These are phyloP conservation scores for Ogataea dorogensis DNA, from an alignment of 805 yeast species.

Conservation along the genomic window DNA sequence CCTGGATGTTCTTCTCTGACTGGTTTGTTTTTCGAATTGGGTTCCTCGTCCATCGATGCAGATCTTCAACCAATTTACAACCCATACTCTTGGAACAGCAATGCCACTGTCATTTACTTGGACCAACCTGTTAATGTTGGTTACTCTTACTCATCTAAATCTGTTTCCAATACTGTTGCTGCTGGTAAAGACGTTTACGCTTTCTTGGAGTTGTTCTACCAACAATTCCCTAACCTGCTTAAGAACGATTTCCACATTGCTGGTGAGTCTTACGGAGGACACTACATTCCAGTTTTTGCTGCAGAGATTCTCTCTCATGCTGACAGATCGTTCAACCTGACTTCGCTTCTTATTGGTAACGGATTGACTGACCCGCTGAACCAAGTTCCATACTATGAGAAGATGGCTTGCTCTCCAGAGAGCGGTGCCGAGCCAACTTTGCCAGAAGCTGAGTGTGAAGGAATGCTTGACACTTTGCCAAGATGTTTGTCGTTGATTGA, in stretches of 20 bases:
- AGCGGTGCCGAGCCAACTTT: conserved; percentile 72
- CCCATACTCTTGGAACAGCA: conserved; percentile 86
- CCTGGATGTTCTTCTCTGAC: conserved; percentile 94
- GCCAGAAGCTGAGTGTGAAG: conserved; percentile 63
- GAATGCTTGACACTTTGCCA: conserved; percentile 60
- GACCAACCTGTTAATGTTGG: conserved; percentile 97
- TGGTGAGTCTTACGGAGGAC: conserved; percentile 86
- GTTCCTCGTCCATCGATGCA: conserved; percentile 74
- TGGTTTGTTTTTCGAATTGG: conserved; percentile 88
- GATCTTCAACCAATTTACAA: conserved; percentile 69
- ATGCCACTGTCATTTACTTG: conserved; percentile 85
- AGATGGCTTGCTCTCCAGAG: conserved; percentile 93
- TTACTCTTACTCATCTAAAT: conserved; percentile 69
- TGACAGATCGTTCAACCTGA: conserved; percentile 59
- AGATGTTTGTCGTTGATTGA: conserved; percentile 63
- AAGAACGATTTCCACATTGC: conserved; percentile 68
- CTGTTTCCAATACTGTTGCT: conserved; percentile 66
- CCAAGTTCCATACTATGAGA: conserved; percentile 78
- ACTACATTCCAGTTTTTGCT: conserved; percentile 71
- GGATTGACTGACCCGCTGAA: conserved; percentile 84
- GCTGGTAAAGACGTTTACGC: conserved; percentile 89
- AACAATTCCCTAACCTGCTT: conserved; percentile 72
- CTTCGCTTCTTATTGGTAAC: conserved; percentile 86
- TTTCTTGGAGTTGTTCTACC: conserved; percentile 79
- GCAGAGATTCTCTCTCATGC: conserved; percentile 53